Percentiles rank a stretch among this genome's conserved stretches.
phyloP scores from a whole-genome alignment of 2,329 filamentous ascomycete species.

The Arachnomyces sp. region DNA sequence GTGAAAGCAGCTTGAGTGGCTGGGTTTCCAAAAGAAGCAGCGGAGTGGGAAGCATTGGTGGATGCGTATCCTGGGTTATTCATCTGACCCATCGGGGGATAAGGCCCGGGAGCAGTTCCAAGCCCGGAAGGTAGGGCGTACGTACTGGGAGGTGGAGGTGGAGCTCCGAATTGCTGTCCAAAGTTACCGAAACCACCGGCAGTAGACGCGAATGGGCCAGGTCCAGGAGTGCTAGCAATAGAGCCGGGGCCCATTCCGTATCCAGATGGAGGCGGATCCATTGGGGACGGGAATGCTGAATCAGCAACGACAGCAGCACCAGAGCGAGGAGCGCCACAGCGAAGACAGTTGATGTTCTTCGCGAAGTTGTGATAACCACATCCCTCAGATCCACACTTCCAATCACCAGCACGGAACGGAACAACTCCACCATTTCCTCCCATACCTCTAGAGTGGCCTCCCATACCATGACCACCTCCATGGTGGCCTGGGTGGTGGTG shows the following conservation, averaged over 20 bases:
- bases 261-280: slow-evolving; percentile 68
- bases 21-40: slow-evolving; percentile 84
- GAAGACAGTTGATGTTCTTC: slow-evolving; percentile 96
- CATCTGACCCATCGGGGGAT: slow-evolving; percentile 54
- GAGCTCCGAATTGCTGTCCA: slow-evolving; percentile 75
- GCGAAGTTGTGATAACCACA: slow-evolving; percentile 99
- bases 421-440: slow-evolving; percentile 74
- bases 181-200: slow-evolving; percentile 61
- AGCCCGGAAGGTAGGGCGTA: slow-evolving; percentile 84
- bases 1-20: slow-evolving; percentile 92
- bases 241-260: slow-evolving; percentile 81
- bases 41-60: slow-evolving; percentile 69
- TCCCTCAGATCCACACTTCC: slow-evolving; percentile 96
- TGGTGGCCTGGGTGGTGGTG: slow-evolving; percentile 65
- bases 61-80: slow-evolving; percentile 77
- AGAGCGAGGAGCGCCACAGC: slow-evolving; percentile 89
- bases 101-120: slow-evolving; percentile 68
- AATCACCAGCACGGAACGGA: slow-evolving; percentile 95
- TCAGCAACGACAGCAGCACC: slow-evolving; percentile 91
- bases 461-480: slow-evolving; percentile 47
- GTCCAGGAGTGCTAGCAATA: slow-evolving; percentile 77
- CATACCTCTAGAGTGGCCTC: slow-evolving; percentile 54
- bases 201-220: slow-evolving; percentile 65
- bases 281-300: slow-evolving; percentile 80
- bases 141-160: slow-evolving; percentile 59